Evolutionary conservation across 306 rosid species (phyloP), one percentile per base, ranked within the genome.

Genomic region (Rubus idaeus): DNA sequence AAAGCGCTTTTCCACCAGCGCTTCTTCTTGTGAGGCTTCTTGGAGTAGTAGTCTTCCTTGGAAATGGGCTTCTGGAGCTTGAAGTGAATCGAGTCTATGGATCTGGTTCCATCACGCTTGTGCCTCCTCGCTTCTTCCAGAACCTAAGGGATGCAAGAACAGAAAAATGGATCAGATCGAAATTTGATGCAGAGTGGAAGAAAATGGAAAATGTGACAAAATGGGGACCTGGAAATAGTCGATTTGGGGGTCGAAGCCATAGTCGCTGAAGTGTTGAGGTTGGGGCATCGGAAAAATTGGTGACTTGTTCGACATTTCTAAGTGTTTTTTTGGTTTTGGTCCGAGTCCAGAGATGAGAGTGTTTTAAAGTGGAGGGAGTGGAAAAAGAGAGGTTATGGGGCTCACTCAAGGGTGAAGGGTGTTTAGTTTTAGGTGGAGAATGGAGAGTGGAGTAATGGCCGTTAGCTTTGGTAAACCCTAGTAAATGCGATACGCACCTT

Each of bases 161-260:
- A 5, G 13, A 40, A 26, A 41, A 14, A 6, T 1, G 37, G 23
- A 5, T 35, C 3, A 51, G 58, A 64, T 4, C 1, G 6, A 57
- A 44, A 58, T 0, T 9, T 13, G 12, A 42, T 23, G 26, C 18
- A 69, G 40, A 74, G 37, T 11, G 37, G 51, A 7, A 8, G 1
- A 41, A 57, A 23, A 7, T 3, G 12, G 21, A 21, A 3, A 8
- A 68, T 17, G 51, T 14, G 53, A 49, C 0, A 26, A 11, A 65
- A 71, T 14, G 2, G 63, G 47, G 72, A 95, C 99, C 90, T 95
- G 99, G 72, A 95, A 91, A 51, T 92, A 92, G 84, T 92, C 91
- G 82, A 90, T 78, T 80, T 92, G 97, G 21, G 98, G 93, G 80
- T 95, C 98, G 73, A 95, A 95, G 75, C 99, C 99, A 77, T 95